Conservation (phyloP, 345 rosid genomes). For the Trapa bicornis region DNA sequence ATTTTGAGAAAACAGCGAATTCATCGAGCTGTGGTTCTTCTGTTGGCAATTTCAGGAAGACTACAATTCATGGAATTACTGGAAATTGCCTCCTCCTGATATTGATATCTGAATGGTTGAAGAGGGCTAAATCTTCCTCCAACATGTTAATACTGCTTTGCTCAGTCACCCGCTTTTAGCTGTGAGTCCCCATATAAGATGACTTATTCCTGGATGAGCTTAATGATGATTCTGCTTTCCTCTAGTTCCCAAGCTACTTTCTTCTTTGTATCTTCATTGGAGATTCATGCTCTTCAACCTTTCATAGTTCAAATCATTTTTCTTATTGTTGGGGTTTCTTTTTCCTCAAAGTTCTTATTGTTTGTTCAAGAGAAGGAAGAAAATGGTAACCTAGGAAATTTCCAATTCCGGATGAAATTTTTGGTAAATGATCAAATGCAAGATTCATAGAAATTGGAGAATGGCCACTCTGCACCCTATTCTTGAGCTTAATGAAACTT, state of each 20-base stretch:
- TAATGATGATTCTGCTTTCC: background rate
- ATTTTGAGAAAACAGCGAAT: slow-evolving; percentile 4
- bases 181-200: background rate
- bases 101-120: slow-evolving; percentile 22
- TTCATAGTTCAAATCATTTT: background rate
- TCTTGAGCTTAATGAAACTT: background rate
- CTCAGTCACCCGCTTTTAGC: background rate
- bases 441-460: background rate
- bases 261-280: background rate
- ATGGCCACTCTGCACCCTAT: background rate
- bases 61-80: slow-evolving; percentile 82
- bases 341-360: too few relatives aligned
- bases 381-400: background rate
- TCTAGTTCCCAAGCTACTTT: background rate
- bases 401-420: too few relatives aligned
- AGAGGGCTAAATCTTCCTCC: background rate
- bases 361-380: background rate
- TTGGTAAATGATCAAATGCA: too few relatives aligned
- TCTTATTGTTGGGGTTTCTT: background rate
- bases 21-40: background rate
- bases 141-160: background rate
- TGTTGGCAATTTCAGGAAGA: slow-evolving; percentile 49
- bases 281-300: background rate
- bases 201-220: background rate
- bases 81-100: slow-evolving; percentile 66